A percentile compares a stretch with the other conserved stretches of the same genome.
phyloP scores from a whole-genome alignment of 176 grass and related monocot species.

The Hsuehochloa calcarea region DNA sequence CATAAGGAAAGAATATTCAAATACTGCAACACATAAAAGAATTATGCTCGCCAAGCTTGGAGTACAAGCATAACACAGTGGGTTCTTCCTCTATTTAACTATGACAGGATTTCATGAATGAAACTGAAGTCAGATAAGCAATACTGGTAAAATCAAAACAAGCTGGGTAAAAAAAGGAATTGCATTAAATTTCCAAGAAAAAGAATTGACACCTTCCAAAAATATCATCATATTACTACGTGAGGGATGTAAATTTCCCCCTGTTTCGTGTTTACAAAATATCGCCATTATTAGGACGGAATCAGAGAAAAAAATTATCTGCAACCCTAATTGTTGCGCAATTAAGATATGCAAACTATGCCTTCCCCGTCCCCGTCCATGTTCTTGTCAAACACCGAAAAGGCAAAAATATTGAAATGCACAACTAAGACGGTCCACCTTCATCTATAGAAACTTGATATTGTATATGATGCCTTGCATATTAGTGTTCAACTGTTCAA shows the following conservation, averaged over 20 bases:
- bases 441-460: background rate
- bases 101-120: background rate
- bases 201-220: background rate
- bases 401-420: background rate
- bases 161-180: slow-evolving; percentile 10
- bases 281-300: background rate
- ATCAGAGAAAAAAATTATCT: background rate
- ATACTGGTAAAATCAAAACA: background rate
- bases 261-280: background rate
- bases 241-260: background rate
- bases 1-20: slow-evolving; percentile 22
- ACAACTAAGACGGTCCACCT: background rate
- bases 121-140: background rate
- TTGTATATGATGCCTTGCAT: background rate
- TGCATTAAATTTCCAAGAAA: background rate
- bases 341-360: background rate
- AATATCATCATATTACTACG: background rate
- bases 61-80: background rate
- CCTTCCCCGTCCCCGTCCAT: background rate
- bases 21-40: background rate
- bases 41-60: slow-evolving; percentile 4
- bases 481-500: background rate
- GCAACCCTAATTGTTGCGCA: background rate
- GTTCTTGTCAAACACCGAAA: background rate
- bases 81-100: background rate